Conservation (phyloP, 2,329 filamentous ascomycete genomes). For the Daldinia sp. region DNA sequence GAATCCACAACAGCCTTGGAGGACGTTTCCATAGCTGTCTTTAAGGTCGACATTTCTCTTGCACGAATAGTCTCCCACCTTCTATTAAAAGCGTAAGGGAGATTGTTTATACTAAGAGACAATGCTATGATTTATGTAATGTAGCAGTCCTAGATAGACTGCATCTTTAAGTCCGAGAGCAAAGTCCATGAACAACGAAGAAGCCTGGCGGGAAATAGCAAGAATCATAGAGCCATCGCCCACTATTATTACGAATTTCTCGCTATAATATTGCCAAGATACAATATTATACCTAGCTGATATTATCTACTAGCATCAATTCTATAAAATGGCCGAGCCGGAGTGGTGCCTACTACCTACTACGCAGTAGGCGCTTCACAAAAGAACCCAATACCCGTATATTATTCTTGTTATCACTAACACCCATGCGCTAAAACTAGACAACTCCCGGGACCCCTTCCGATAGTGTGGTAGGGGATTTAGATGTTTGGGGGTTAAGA, state of each 20-base stretch:
- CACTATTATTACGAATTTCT: constrained; percentile 42
- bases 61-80: neutral
- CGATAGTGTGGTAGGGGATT: constrained; percentile 19
- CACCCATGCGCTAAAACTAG: constrained; percentile 8
- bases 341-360: neutral
- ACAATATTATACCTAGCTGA: constrained; percentile 11
- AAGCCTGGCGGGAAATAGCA: constrained; percentile 8
- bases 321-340: constrained; percentile 10
- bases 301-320: constrained; percentile 18
- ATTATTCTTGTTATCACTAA: constrained; percentile 8
- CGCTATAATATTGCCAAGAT: constrained; percentile 19
- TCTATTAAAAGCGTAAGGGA: neutral
- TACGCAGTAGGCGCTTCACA: neutral
- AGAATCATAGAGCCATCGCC: constrained; percentile 37
- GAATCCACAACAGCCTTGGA: constrained; percentile 29
- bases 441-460: constrained; percentile 13
- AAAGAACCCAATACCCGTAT: constrained; percentile 10
- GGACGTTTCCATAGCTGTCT: constrained; percentile 27
- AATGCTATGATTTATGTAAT: neutral
- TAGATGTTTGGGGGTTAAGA: constrained; percentile 16
- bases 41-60: constrained; percentile 19
- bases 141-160: constrained; percentile 1
- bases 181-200: neutral
- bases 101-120: neutral
- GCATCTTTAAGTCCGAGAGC: constrained; percentile 3